phyloP scores from a whole-genome alignment of 306 rosid species.

The Lathyrus tuberosus region DNA sequence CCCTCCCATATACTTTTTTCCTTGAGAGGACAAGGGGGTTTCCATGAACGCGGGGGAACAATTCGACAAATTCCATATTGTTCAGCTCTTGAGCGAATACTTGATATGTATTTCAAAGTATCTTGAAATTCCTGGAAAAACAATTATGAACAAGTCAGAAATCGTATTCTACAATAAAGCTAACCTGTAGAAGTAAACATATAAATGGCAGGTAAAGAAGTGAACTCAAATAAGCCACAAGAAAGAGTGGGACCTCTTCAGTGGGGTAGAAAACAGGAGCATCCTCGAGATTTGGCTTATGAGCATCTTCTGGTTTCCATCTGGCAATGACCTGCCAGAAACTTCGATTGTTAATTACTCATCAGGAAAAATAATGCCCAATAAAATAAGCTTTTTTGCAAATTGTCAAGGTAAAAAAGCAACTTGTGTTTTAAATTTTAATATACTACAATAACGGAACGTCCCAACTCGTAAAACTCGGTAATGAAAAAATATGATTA shows the following conservation, averaged over 20 bases:
- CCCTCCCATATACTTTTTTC: conserved; percentile 71
- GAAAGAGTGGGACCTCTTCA: conserved; percentile 71
- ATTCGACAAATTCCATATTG: conserved; percentile 95
- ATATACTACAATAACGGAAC: conserved; percentile 21
- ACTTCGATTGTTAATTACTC: conserved; percentile 45
- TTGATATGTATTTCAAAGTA: conserved; percentile 81
- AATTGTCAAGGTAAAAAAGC: conserved; percentile 22
- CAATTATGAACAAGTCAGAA: conserved; percentile 38
- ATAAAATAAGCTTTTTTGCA: neutral
- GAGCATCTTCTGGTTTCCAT: conserved; percentile 88
- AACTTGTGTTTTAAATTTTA: conserved; percentile 22
- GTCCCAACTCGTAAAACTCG: conserved; percentile 28
- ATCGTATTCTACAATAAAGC: conserved; percentile 37
- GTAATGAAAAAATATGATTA: conserved; percentile 26
- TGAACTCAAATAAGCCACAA: conserved; percentile 38
- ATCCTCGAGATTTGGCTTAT: conserved; percentile 68
- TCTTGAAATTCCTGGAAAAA: conserved; percentile 86
- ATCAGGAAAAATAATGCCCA: conserved; percentile 22
- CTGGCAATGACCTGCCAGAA: conserved; percentile 77
- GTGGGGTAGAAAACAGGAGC: conserved; percentile 95
- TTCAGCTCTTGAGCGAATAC: conserved; percentile 80
- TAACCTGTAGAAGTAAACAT: conserved; percentile 35
- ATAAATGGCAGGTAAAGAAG: conserved; percentile 27
- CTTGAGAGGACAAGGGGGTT: conserved; percentile 90
- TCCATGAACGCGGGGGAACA: conserved; percentile 98